Evolutionary conservation across 768 basidiomycete genomes (phyloP).

Genomic region (Tremella fuciformis): DNA sequence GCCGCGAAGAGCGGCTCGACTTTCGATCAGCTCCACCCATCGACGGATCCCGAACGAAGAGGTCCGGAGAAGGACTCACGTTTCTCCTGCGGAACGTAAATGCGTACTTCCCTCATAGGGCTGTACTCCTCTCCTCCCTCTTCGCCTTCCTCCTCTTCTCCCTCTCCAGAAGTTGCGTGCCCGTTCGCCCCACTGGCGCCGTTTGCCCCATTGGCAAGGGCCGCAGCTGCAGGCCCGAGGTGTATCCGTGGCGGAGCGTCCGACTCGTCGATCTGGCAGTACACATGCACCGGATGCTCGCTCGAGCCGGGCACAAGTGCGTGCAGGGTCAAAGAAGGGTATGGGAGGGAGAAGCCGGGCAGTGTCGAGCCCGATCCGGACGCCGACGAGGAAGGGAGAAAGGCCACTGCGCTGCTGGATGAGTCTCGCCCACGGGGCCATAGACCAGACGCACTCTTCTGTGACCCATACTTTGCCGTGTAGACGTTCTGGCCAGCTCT

Average conservation of each 20-base stretch:
- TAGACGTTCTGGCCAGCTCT: constrained; percentile 55
- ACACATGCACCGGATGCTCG: constrained; percentile 56
- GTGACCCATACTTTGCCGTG: constrained; percentile 76
- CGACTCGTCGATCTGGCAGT: constrained; percentile 89
- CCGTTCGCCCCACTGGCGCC: constrained; percentile 15
- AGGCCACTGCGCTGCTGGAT: not conserved
- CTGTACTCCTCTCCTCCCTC: constrained; percentile 54
- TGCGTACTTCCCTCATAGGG: constrained; percentile 75
- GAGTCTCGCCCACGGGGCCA: too few species aligned
- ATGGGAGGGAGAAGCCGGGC: constrained; percentile 74
- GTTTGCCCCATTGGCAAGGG: constrained; percentile 26
- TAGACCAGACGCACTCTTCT: constrained; percentile 64
- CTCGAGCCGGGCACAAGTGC: constrained; percentile 73
- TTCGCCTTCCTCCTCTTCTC: constrained; percentile 35
- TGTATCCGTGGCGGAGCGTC: constrained; percentile 29
- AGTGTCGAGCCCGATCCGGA: constrained; percentile 1
- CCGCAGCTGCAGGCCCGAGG: not conserved
- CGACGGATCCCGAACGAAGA: not conserved
- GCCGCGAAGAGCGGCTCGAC: constrained; percentile 43
- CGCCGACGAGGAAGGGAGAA: not conserved
- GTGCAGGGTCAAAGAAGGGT: constrained; percentile 87
- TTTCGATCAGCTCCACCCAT: constrained; percentile 7
- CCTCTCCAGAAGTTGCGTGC: constrained; percentile 10
- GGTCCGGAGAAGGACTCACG: constrained; percentile 20
- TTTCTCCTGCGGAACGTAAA: constrained; percentile 59